Base-by-base conservation (phyloP, 495 filamentous ascomycete genomes). In the Gamarada debralockiae region DNA sequence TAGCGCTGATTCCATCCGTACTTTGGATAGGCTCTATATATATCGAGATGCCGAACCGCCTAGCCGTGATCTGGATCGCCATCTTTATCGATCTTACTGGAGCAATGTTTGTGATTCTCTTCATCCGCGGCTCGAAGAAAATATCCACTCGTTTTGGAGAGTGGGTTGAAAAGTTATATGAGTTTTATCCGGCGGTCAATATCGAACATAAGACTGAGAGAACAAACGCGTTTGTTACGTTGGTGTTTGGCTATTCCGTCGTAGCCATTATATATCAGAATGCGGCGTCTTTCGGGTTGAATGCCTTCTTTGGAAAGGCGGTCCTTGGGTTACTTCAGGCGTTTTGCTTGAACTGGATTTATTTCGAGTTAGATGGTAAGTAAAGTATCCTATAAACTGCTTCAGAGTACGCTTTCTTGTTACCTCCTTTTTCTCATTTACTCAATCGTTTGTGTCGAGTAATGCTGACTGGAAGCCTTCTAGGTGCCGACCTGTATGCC, bases 261-360 rank as follows among this genome's bases (percentile, higher is more conserved):
- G 73, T 84, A 13, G 74, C 68, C 2, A 63, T 82, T 6, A 66
- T 84, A 9, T 84, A 78, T 61, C 78, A 82, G 60, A 81, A 72
- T 48, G 50, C 59, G 2, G 69, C 66, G 3, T 44, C 52, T 8
- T 73, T 71, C 52, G 76, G 74, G 6, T 61, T 80, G 60, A 80
- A 82, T 58, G 73, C 78, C n/a, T 81, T 81, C 65, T 76, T 78
- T 38, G 79, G 79, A 13, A 83, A 83, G 57, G 78, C 78, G 3
- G 61, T 77, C 9, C 63, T 83, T 14, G 80, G 77, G 6, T 59
- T 83, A 1, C 65, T 80, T 13, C 80, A 82, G 56, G 78, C 78
- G 1, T 84, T 79, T 57, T 65, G 70, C 50, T 82, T 82, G 67
- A 83, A 83, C 60, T 82, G 80, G 80, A 66, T 84, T 13, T 84